Conservation (phyloP, 768 basidiomycete genomes). For the Xerocomellus amylosporus region DNA sequence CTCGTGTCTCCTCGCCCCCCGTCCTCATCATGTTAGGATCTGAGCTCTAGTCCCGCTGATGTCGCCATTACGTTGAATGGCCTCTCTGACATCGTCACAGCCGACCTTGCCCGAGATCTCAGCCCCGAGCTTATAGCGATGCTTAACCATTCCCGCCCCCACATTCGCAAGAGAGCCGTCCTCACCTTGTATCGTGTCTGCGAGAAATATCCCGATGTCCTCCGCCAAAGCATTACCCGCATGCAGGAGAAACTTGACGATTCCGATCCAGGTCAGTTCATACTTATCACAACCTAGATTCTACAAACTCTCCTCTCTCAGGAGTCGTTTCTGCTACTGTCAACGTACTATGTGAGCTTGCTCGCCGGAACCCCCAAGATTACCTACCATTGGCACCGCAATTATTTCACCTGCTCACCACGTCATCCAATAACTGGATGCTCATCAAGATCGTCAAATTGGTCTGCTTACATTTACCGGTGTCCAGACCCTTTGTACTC, state of each 20-base stretch:
- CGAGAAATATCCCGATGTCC: constrained; percentile 77
- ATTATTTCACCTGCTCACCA: constrained; percentile 88
- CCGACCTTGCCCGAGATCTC: constrained; percentile 89
- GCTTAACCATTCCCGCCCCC: constrained; percentile 84
- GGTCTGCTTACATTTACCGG: constrained; percentile 43
- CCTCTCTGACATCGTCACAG: constrained; percentile 78
- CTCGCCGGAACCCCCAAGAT: constrained; percentile 71
- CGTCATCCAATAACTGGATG: constrained; percentile 99
- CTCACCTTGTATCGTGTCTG: constrained; percentile 79
- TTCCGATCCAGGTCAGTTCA: constrained; percentile 55
- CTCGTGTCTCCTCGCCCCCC: neutral
- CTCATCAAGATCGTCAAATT: constrained; percentile 97
- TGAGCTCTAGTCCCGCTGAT: constrained; percentile 73
- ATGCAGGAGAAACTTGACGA: constrained; percentile 82
- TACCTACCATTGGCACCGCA: constrained; percentile 89
- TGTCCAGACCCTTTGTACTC: neutral
- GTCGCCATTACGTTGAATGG: constrained; percentile 76
- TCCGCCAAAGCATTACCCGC: constrained; percentile 60
- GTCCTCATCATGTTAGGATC: constrained; percentile 51
- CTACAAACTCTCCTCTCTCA: constrained; percentile 26
- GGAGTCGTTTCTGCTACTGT: constrained; percentile 94
- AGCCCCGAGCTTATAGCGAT: constrained; percentile 80
- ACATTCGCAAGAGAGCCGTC: constrained; percentile 88
- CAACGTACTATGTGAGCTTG: constrained; percentile 91
- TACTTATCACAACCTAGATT: neutral